Percentiles rank a stretch among this genome's conserved stretches.
Conservation (phyloP, 164 flowering plant species). For the Piper longum region DNA sequence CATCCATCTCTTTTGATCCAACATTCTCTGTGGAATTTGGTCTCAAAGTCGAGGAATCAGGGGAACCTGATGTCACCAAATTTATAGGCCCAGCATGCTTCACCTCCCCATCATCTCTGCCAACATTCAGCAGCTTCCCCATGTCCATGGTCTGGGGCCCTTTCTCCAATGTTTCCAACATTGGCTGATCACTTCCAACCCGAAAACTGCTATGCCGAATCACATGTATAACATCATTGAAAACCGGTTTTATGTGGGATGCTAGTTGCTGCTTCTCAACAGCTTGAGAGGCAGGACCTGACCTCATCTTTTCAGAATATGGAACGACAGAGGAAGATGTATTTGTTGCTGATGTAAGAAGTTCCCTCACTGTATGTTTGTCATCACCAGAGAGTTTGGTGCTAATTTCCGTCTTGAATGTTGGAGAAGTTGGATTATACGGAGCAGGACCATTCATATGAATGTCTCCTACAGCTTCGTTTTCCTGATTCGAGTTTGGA, state of each 20-base stretch:
- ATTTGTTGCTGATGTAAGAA: constrained; percentile 32
- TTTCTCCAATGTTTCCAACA: constrained; percentile 48
- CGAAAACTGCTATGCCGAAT: constrained; percentile 79
- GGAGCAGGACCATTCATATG: constrained; percentile 10
- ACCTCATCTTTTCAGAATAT: constrained; percentile 3
- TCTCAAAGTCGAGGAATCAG: constrained; percentile 20
- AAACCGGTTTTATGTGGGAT: constrained; percentile 36
- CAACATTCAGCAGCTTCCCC: constrained; percentile 54
- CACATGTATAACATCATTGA: constrained; percentile 83
- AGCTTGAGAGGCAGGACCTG: neutral
- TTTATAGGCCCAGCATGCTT: constrained; percentile 21
- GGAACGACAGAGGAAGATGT: constrained; percentile 9
- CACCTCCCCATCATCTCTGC: constrained; percentile 47
- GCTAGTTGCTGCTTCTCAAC: constrained; percentile 12
- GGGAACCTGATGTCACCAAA: constrained; percentile 23
- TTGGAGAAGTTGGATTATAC: constrained; percentile 16
- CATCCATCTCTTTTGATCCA: constrained; percentile 26
- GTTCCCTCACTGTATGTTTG: constrained; percentile 57
- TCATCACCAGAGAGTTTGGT: constrained; percentile 44
- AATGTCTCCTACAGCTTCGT: constrained; percentile 18
- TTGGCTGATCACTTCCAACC: constrained; percentile 61
- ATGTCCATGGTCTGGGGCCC: constrained; percentile 52
- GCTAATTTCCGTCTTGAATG: constrained; percentile 10
- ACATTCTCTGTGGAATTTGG: constrained; percentile 25
- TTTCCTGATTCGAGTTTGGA: constrained; percentile 19